These are phyloP conservation scores for Pleurotus tuber-regium DNA, from an alignment of 768 basidiomycete species.

Conservation along the genomic window DNA sequence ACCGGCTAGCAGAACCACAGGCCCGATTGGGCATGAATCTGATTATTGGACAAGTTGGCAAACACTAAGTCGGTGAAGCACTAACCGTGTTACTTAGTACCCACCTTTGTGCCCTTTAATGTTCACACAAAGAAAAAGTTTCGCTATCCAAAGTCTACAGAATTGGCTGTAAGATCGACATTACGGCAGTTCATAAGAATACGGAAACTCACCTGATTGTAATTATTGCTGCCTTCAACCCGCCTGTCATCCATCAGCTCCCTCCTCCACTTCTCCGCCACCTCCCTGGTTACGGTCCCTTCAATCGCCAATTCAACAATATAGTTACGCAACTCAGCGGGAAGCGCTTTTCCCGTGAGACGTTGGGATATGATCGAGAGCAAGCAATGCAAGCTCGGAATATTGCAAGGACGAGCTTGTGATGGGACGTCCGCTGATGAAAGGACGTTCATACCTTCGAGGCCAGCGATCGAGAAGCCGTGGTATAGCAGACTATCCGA, in stretches of 20 bases:
- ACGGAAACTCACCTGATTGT: background rate
- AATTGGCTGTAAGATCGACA: background rate
- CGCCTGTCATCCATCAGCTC: slow-evolving; percentile 3
- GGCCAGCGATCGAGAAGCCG: background rate
- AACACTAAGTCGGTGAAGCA: no score
- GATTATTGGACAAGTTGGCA: no score
- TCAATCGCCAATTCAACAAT: background rate
- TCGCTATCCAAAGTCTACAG: background rate
- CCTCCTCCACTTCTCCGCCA: background rate
- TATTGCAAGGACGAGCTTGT: background rate
- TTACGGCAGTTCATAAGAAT: background rate
- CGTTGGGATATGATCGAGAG: background rate
- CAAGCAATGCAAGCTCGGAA: background rate
- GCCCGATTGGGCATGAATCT: no score
- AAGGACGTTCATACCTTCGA: background rate
- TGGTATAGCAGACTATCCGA: background rate
- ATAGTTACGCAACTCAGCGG: background rate
- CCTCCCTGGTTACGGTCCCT: background rate
- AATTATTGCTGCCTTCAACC: background rate
- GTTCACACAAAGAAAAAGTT: background rate
- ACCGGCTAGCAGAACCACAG: no score
- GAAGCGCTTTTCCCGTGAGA: background rate
- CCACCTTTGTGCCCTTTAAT: no score
- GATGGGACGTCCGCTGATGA: slow-evolving; percentile 1
- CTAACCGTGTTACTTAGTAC: no score